Evolutionary conservation across 176 grass and related monocot genomes (phyloP), one percentile per base, ranked within the genome.

Genomic region (Dactylis glomerata): DNA sequence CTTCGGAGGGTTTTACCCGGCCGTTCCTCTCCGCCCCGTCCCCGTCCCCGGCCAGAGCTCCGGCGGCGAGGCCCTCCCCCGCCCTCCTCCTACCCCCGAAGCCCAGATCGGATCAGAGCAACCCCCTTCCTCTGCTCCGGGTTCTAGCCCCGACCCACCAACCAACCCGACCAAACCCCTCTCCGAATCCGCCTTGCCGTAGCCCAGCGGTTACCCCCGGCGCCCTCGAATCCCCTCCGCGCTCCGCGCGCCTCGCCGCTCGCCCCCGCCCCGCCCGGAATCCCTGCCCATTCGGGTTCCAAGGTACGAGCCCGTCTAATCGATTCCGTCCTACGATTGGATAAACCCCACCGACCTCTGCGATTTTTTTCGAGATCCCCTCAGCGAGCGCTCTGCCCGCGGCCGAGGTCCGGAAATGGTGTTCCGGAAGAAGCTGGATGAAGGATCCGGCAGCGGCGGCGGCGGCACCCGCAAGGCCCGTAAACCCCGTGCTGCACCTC

Each of bases 351-450:
- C 70, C 70, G 70, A 73, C 70, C 42, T 73, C 40, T 26, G 7
- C 41, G 10, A 49, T 30, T 47, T 10, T 10, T 40, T 17, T 10
- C 2, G 14, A 73, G 70, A 73, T 73, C 70, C 70, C 41, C 70
- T 81, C 73, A 59, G 5, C 88, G 62, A 87, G 28, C 28, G 20
- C 42, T 32, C 36, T 59, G 72, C 84, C 13, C 63, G 22, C 1
- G 45, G 23, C 30, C 73, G 52, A 78, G 30, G 46, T 31, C 89
- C 80, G 45, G 82, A 84, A 82, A 91, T 94, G 86, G 88, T 92
- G 79, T 85, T 97, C 73, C 84, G 82, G 66, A 97, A 90, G 88
- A 89, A 88, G 87, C 61, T 89, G 54, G 87, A 77, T 75, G 87
- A 72, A 87, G 81, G 88, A 77, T 94, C 86, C 50, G 73, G 78